Evolutionary conservation across 2,329 filamentous ascomycete genomes (phyloP).

Genomic region (Aureobasidium mangrovei): DNA sequence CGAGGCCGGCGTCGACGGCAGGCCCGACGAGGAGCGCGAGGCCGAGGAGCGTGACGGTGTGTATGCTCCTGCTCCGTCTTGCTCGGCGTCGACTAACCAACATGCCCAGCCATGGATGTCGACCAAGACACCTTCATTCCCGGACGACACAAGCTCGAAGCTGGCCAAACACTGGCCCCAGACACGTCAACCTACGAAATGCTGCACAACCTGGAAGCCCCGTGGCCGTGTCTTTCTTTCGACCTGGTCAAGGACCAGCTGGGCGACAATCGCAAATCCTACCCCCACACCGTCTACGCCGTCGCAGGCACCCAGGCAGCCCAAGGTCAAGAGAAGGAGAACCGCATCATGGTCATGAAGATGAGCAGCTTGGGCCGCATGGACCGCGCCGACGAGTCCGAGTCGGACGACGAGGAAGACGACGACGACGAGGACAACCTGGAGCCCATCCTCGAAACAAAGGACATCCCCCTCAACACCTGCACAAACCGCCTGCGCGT

Average conservation of each 20-base stretch:
- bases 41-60: slow-evolving; percentile 71
- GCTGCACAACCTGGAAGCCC: slow-evolving; percentile 87
- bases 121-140: slow-evolving; percentile 95
- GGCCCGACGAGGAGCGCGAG: slow-evolving; percentile 86
- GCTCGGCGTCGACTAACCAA: background rate
- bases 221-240: slow-evolving; percentile 95
- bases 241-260: slow-evolving; percentile 81
- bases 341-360: slow-evolving; percentile 93
- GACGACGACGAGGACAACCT: slow-evolving; percentile 62
- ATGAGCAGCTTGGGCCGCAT: slow-evolving; percentile 85
- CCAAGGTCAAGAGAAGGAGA: slow-evolving; percentile 64
- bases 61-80: background rate
- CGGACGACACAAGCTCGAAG: slow-evolving; percentile 80
- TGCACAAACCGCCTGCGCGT: slow-evolving; percentile 91
- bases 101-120: slow-evolving; percentile 70
- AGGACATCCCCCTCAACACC: slow-evolving; percentile 73
- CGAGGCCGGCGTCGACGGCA: slow-evolving; percentile 86
- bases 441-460: slow-evolving; percentile 90
- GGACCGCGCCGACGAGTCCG: slow-evolving; percentile 62
- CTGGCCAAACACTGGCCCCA: slow-evolving; percentile 82
- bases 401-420: slow-evolving; percentile 60
- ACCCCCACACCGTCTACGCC: slow-evolving; percentile 89
- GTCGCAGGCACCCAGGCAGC: slow-evolving; percentile 93
- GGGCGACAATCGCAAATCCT: slow-evolving; percentile 83
- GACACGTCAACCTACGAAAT: slow-evolving; percentile 96